Conservation (phyloP, 2,329 filamentous ascomycete genomes). For the Fusarium praegraminearum region DNA sequence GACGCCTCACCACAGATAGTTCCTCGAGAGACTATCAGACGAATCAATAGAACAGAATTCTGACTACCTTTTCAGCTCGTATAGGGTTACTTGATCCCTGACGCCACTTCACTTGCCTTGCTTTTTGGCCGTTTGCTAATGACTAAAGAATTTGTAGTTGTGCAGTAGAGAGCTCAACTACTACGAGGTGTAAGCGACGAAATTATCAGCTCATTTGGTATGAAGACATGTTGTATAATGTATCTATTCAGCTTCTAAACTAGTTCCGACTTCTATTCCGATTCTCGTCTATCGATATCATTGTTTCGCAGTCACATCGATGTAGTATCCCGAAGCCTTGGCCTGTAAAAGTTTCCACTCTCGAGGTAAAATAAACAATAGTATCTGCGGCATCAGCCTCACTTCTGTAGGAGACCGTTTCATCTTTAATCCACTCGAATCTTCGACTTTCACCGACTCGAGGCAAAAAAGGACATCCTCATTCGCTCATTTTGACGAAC, state of each 20-base stretch:
- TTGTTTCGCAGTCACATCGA: conserved; percentile 6
- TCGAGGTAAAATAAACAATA: background rate
- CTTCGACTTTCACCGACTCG: conserved; percentile 17
- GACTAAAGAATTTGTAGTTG: background rate
- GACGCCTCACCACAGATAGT: background rate
- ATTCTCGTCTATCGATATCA: background rate
- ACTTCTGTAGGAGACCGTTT: background rate
- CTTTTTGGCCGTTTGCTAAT: background rate
- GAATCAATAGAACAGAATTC: background rate
- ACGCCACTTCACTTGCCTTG: conserved; percentile 9
- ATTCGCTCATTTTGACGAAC: background rate
- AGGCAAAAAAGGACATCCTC: background rate
- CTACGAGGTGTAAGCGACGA: background rate
- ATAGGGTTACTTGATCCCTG: conserved; percentile 19
- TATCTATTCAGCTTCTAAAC: background rate
- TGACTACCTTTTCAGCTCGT: conserved; percentile 9
- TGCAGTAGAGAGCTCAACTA: background rate
- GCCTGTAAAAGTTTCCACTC: background rate
- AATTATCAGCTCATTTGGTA: background rate
- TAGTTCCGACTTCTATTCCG: background rate
- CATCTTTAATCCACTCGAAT: background rate
- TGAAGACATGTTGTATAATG: background rate
- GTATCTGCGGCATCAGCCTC: conserved; percentile 5
- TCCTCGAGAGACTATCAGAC: background rate
- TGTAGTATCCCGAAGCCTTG: conserved; percentile 2